These are phyloP conservation scores for Globisporangium perplexum DNA, from an alignment of 352 stramenopile species.

Conservation along the genomic window DNA sequence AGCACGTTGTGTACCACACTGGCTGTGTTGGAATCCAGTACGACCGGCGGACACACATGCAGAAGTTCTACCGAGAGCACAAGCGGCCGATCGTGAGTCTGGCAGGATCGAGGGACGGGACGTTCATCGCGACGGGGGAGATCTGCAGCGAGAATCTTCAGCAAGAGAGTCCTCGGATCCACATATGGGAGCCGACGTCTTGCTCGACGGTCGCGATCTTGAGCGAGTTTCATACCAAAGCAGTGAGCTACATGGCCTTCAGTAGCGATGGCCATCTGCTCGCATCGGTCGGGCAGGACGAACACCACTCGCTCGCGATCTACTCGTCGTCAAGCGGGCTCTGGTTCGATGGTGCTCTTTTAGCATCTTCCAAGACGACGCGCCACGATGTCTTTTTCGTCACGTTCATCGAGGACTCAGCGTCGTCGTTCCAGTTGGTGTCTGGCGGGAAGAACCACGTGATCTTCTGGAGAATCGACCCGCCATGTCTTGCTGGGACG, in stretches of 20 bases:
- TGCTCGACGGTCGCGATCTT: constrained; percentile 42
- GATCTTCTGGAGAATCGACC: constrained; percentile 61
- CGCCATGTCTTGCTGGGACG: constrained; percentile 39
- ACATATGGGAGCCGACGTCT: constrained; percentile 69
- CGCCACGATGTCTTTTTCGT: constrained; percentile 55
- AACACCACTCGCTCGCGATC: constrained; percentile 67
- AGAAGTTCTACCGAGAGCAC: constrained; percentile 65
- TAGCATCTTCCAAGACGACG: constrained; percentile 44
- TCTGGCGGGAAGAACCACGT: constrained; percentile 65
- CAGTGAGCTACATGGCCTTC: constrained; percentile 64
- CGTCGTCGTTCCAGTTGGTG: constrained; percentile 40
- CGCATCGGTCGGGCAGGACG: constrained; percentile 62
- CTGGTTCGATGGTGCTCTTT: constrained; percentile 59
- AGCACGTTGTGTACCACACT: constrained; percentile 57
- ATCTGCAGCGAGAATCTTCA: constrained; percentile 53
- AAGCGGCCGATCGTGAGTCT: constrained; percentile 53
- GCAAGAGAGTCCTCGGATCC: constrained; percentile 53
- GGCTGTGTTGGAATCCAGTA: constrained; percentile 64
- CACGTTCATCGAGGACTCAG: constrained; percentile 43
- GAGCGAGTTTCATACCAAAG: constrained; percentile 60
- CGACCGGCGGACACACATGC: constrained; percentile 58
- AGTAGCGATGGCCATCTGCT: constrained; percentile 34
- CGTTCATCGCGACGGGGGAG: constrained; percentile 65
- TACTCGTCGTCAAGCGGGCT: constrained; percentile 49
- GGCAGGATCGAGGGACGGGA: constrained; percentile 34